These are phyloP conservation scores for Thelonectria blattea DNA, from an alignment of 2,329 filamentous ascomycete species.

Conservation along the genomic window DNA sequence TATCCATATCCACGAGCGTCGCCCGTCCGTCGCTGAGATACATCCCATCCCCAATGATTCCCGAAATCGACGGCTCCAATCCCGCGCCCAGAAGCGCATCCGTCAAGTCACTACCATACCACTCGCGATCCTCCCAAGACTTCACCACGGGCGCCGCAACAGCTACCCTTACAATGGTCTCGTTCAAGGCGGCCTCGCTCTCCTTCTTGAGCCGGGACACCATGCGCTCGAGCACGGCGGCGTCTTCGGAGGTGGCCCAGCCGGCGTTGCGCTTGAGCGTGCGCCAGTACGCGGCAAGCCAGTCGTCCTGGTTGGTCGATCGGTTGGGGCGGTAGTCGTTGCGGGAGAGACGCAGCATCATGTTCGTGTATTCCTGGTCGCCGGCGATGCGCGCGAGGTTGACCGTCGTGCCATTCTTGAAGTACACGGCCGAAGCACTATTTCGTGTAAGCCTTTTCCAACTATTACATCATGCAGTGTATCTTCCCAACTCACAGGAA, in stretches of 20 bases:
- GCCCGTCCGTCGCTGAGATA: background rate
- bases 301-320: background rate
- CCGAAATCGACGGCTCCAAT: background rate
- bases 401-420: background rate
- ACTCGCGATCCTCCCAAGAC: background rate
- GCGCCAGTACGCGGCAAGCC: background rate
- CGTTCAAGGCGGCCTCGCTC: background rate
- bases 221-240: background rate
- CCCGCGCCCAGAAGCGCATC: background rate
- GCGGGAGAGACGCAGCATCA: background rate
- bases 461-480: background rate
- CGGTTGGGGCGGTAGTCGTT: background rate
- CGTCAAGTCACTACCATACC: background rate
- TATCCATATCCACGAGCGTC: background rate
- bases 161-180: background rate
- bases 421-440: background rate
- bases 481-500: background rate
- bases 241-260: background rate
- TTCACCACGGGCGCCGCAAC: background rate
- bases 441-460: background rate
- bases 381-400: background rate
- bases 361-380: background rate
- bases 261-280: background rate
- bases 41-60: background rate
- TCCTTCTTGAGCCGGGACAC: background rate